A percentile compares a stretch with the other conserved stretches of the same genome.
Evolutionary conservation across 164 flowering plant species (phyloP).

Genomic region (Aristolochia fimbriata): DNA sequence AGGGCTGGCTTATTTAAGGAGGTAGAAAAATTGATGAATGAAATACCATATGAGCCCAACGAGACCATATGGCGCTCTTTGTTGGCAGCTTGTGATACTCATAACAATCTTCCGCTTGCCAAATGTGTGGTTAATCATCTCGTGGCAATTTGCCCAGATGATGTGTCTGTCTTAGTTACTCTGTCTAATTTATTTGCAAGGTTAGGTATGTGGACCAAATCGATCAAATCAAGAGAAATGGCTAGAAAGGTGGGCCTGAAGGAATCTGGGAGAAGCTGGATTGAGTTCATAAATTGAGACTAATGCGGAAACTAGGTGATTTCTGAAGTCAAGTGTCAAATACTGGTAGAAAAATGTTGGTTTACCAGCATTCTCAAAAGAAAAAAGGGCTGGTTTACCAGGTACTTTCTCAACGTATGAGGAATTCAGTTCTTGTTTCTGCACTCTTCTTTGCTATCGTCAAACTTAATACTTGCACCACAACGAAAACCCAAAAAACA

Average conservation of each 20-base stretch:
- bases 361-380: too few species aligned
- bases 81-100: constrained; percentile 21
- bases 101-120: constrained; percentile 13
- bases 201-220: constrained; percentile 19
- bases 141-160: constrained; percentile 8
- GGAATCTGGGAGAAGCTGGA: constrained; percentile 23
- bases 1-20: constrained; percentile 18
- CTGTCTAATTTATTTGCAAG: constrained; percentile 17
- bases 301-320: too few species aligned
- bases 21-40: constrained; percentile 15
- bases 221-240: constrained; percentile 10
- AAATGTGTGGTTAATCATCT: constrained; percentile 10
- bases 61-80: constrained; percentile 17
- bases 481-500: too few species aligned
- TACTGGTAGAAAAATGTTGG: too few species aligned
- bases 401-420: too few species aligned
- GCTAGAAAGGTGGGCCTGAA: constrained; percentile 13
- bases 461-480: too few species aligned
- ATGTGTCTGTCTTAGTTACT: constrained; percentile 13
- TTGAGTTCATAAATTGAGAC: constrained; percentile 12
- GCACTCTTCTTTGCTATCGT: too few species aligned
- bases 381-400: too few species aligned
- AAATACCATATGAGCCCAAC: constrained; percentile 18
- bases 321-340: too few species aligned
- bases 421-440: too few species aligned